Conservation (phyloP, 2,329 filamentous ascomycete species). For the Trichophyton schoenleinii region DNA sequence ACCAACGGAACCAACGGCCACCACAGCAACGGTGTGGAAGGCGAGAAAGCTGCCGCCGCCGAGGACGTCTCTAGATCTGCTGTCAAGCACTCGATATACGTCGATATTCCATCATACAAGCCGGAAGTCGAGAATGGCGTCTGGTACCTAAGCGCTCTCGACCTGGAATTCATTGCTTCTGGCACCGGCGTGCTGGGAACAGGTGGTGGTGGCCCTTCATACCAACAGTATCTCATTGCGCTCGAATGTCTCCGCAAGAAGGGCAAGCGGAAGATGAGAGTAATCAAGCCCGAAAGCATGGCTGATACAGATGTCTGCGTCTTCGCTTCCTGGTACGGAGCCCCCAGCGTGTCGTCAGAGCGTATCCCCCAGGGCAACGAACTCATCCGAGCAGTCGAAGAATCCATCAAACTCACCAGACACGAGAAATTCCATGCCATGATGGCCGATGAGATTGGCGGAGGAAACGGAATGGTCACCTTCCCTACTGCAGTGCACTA, state of each 20-base stretch:
- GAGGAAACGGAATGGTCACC: constrained; percentile 28
- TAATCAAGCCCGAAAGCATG: constrained; percentile 29
- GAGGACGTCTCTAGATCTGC: constrained; percentile 6
- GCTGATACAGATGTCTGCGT: constrained; percentile 31
- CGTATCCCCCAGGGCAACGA: constrained; percentile 18
- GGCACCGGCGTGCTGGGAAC: constrained; percentile 29
- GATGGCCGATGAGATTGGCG: constrained; percentile 23
- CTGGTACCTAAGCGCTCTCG: constrained; percentile 28
- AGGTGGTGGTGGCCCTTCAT: constrained; percentile 32
- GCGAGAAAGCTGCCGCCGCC: constrained; percentile 7
- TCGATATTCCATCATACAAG: constrained; percentile 22
- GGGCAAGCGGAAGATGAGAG: constrained; percentile 26
- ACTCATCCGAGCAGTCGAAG: constrained; percentile 27
- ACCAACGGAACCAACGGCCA: background rate
- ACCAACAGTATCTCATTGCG: constrained; percentile 36
- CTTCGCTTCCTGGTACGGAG: constrained; percentile 37
- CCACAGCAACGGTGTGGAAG: constrained; percentile 9
- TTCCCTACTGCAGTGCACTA: constrained; percentile 34
- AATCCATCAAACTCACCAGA: constrained; percentile 18
- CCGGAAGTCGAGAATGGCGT: constrained; percentile 21
- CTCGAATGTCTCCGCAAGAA: constrained; percentile 28
- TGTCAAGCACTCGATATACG: constrained; percentile 10
- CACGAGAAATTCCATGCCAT: constrained; percentile 30
- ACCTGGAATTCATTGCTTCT: constrained; percentile 27
- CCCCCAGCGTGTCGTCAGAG: constrained; percentile 22